These are phyloP conservation scores for Senecio squalidus DNA, from an alignment of 140 eudicot genomes.

Conservation along the genomic window DNA sequence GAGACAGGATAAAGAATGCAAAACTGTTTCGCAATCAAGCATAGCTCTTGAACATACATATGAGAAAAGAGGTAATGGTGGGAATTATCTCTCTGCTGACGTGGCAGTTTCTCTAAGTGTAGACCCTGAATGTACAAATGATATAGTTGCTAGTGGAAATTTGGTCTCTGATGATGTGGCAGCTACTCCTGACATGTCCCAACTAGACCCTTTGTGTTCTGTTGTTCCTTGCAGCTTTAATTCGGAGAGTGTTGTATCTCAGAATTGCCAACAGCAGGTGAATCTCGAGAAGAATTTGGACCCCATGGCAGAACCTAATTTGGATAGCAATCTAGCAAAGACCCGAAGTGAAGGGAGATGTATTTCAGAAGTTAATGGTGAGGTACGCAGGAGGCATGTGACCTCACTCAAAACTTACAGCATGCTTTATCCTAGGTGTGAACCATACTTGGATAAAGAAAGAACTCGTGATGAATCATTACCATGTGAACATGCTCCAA, in stretches of 20 bases:
- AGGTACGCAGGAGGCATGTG: slow-evolving; percentile 31
- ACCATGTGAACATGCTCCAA: slow-evolving; percentile 11
- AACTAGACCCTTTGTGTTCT: slow-evolving; percentile 69
- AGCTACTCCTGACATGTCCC: slow-evolving; percentile 34
- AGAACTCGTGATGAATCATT: slow-evolving; percentile 8
- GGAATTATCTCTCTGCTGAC: neutral
- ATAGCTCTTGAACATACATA: slow-evolving; percentile 26
- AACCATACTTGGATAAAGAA: slow-evolving; percentile 17
- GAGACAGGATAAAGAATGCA: slow-evolving; percentile 22
- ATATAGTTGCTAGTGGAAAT: slow-evolving; percentile 2
- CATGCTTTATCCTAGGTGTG: slow-evolving; percentile 27
- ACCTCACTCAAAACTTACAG: slow-evolving; percentile 52
- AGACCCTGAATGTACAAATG: neutral
- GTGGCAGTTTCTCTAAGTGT: neutral
- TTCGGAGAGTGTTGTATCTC: slow-evolving; percentile 33
- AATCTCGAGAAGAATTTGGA: slow-evolving; percentile 5
- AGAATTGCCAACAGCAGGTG: slow-evolving; percentile 14
- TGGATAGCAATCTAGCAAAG: slow-evolving; percentile 14
- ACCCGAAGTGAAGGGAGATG: slow-evolving; percentile 12
- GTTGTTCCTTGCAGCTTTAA: slow-evolving; percentile 76
- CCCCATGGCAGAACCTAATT: slow-evolving; percentile 14
- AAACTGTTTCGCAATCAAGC: slow-evolving; percentile 47
- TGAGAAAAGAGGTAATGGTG: neutral
- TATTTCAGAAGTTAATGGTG: slow-evolving; percentile 14
- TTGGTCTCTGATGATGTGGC: slow-evolving; percentile 31